Evolutionary conservation across 1,139 yeast genomes (phyloP).

Genomic region (Yamadazyma siamensis): DNA sequence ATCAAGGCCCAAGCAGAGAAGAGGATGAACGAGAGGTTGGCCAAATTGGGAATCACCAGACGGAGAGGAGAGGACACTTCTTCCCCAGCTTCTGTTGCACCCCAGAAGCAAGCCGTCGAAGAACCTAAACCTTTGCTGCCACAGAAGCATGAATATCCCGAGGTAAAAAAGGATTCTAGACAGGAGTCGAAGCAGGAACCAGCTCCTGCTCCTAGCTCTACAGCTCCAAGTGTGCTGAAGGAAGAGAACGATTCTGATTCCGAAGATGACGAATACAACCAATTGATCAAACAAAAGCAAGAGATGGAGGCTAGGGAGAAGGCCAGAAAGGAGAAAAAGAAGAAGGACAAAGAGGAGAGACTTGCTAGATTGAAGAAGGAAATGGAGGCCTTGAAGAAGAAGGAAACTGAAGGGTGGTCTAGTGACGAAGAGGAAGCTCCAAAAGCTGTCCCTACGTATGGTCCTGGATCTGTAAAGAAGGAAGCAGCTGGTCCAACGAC

Average conservation of each 20-base stretch:
- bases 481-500: neutral
- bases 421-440: slow-evolving; percentile 32
- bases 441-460: slow-evolving; percentile 27
- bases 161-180: too few relatives aligned
- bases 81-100: slow-evolving; percentile 2
- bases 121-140: slow-evolving; percentile 4
- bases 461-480: slow-evolving; percentile 14
- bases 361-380: slow-evolving; percentile 60
- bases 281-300: slow-evolving; percentile 44
- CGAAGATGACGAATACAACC: slow-evolving; percentile 47
- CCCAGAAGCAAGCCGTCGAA: slow-evolving; percentile 3
- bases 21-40: slow-evolving; percentile 85
- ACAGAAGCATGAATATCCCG: too few relatives aligned
- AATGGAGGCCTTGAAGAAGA: slow-evolving; percentile 53
- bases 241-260: slow-evolving; percentile 27
- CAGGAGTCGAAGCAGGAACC: slow-evolving; percentile 5
- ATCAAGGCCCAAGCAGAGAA: slow-evolving; percentile 89
- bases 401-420: slow-evolving; percentile 22
- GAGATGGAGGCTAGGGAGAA: slow-evolving; percentile 47
- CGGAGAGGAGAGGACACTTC: slow-evolving; percentile 14
- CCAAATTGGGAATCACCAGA: slow-evolving; percentile 73
- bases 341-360: slow-evolving; percentile 54
- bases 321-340: slow-evolving; percentile 46
- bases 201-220: slow-evolving; percentile 4
- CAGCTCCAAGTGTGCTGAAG: slow-evolving; percentile 1